These are phyloP conservation scores for Capsicum pubescens DNA, from an alignment of 257 asterid genomes.

Conservation along the genomic window DNA sequence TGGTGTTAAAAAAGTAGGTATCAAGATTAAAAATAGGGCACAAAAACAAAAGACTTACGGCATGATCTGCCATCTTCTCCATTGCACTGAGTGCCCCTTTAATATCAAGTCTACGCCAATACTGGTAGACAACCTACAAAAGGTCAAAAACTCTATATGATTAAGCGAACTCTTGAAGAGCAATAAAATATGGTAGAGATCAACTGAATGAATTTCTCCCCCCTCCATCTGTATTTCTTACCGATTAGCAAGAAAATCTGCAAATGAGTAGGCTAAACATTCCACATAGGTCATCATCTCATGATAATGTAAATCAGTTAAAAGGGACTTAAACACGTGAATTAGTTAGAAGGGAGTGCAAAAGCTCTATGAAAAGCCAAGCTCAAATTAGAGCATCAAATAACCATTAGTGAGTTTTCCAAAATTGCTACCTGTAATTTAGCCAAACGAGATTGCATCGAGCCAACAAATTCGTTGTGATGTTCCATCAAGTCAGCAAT, in stretches of 20 bases:
- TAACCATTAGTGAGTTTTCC: background rate
- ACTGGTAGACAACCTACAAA: constrained; percentile 69
- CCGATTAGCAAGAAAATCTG: background rate
- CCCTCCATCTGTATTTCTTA: background rate
- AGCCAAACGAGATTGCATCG: constrained; percentile 86
- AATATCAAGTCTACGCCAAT: constrained; percentile 89
- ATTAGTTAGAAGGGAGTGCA: background rate
- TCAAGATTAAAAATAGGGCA: background rate
- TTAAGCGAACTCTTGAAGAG: background rate
- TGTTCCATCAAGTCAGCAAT: constrained; percentile 75
- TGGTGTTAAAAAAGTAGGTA: constrained; percentile 20
- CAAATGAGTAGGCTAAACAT: constrained; percentile 3
- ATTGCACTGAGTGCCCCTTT: constrained; percentile 76
- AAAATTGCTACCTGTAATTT: constrained; percentile 74
- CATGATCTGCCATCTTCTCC: constrained; percentile 84
- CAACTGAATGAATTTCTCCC: background rate
- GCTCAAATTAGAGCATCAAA: background rate
- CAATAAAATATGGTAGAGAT: background rate
- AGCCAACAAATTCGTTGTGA: constrained; percentile 78
- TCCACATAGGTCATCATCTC: background rate
- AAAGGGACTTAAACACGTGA: background rate
- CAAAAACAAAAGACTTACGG: constrained; percentile 57
- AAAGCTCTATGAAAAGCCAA: background rate
- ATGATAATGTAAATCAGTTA: background rate
- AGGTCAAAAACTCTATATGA: constrained; percentile 27